Evolutionary conservation across 2,329 filamentous ascomycete genomes (phyloP).

Genomic region (Monosporascus sp.): DNA sequence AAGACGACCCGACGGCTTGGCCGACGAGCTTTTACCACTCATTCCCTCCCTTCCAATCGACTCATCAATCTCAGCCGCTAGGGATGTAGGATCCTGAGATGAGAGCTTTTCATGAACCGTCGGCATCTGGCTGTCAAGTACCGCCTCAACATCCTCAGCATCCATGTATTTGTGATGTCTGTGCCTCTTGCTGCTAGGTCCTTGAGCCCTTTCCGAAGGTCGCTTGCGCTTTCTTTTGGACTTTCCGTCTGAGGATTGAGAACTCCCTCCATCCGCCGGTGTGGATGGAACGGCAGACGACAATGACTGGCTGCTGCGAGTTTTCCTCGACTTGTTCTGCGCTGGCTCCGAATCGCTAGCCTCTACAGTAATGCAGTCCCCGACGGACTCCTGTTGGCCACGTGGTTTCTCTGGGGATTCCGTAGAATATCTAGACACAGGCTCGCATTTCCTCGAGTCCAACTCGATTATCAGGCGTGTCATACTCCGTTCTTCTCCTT

Average conservation of each 20-base stretch:
- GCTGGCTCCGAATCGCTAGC: conserved; percentile 5
- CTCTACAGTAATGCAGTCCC: conserved; percentile 20
- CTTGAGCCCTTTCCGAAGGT: conserved; percentile 12
- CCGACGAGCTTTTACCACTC: conserved; percentile 5
- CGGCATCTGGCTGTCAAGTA: conserved; percentile 14
- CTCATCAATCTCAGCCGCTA: conserved; percentile 6
- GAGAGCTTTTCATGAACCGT: conserved; percentile 1
- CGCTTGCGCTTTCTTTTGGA: conserved; percentile 25
- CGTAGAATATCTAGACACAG: conserved; percentile 17
- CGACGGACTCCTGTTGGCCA: conserved; percentile 1
- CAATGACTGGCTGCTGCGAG: conserved; percentile 4
- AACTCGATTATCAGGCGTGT: conserved; percentile 45
- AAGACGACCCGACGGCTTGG: neutral
- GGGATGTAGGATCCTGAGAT: conserved; percentile 2
- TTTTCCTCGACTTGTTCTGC: conserved; percentile 6
- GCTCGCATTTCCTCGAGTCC: conserved; percentile 35
- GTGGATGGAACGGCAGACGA: conserved; percentile 9
- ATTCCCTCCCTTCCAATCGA: conserved; percentile 6
- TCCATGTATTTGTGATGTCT: conserved; percentile 12
- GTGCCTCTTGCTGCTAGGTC: conserved; percentile 20
- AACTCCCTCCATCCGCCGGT: conserved; percentile 7
- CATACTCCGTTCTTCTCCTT: conserved; percentile 43
- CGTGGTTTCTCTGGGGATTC: conserved; percentile 24
- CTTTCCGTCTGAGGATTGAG: conserved; percentile 16
- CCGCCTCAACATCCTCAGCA: conserved; percentile 10